These are phyloP conservation scores for Viola pubescens DNA, from an alignment of 441 rosid genomes.

Conservation along the genomic window DNA sequence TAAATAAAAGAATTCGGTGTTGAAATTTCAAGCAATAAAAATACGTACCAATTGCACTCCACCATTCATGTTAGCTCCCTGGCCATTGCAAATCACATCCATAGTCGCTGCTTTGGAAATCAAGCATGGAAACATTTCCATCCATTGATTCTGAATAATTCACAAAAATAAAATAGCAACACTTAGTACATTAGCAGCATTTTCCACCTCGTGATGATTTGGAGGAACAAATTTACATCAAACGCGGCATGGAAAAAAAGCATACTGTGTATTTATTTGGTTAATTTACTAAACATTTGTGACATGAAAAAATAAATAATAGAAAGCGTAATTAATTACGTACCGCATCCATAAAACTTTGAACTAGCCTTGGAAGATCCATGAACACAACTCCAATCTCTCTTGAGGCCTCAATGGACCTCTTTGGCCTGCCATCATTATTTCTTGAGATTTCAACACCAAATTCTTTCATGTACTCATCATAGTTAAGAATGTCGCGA, in stretches of 20 bases:
- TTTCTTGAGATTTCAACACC: slow-evolving; percentile 35
- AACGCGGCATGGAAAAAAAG: not conserved
- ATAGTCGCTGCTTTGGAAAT: slow-evolving; percentile 82
- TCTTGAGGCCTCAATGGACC: slow-evolving; percentile 84
- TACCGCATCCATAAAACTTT: slow-evolving; percentile 86
- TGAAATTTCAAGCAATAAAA: not conserved
- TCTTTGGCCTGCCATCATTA: slow-evolving; percentile 31
- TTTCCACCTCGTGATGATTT: not conserved
- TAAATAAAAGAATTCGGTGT: not conserved
- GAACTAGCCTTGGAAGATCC: slow-evolving; percentile 74
- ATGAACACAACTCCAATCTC: slow-evolving; percentile 68
- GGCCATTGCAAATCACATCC: slow-evolving; percentile 68
- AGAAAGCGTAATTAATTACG: not conserved
- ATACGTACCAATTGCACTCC: slow-evolving; percentile 75
- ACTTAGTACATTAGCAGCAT: not conserved
- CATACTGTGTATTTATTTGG: not conserved
- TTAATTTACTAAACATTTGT: not conserved
- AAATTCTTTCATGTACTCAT: slow-evolving; percentile 74
- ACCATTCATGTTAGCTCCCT: slow-evolving; percentile 68
- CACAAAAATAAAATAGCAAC: not conserved
- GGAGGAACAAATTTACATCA: no score
- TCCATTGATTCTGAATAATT: slow-evolving; percentile 69
- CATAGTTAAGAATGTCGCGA: slow-evolving; percentile 88
- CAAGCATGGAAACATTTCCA: slow-evolving; percentile 85
- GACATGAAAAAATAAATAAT: not conserved